Conservation (phyloP, 2,329 filamentous ascomycete species). For the Beauveria sp. region DNA sequence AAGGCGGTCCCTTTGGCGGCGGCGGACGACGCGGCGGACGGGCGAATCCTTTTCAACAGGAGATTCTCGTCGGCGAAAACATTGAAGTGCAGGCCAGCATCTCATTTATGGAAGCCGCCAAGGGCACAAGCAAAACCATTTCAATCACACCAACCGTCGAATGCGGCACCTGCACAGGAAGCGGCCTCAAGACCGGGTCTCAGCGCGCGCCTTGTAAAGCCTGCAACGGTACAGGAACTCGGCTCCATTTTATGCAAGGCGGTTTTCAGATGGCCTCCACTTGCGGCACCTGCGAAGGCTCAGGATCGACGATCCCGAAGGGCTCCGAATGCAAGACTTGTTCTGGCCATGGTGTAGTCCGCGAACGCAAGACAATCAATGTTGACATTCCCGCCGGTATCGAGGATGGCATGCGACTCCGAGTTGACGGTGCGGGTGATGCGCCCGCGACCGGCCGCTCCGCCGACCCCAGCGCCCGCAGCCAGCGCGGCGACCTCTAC, state of each 20-base stretch:
- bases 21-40: constrained; percentile 45
- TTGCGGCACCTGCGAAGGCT: constrained; percentile 73
- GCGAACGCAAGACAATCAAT: constrained; percentile 74
- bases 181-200: constrained; percentile 74
- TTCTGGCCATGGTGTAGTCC: constrained; percentile 72
- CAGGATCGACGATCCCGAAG: constrained; percentile 66
- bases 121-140: constrained; percentile 83
- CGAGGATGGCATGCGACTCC: constrained; percentile 90
- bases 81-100: constrained; percentile 93
- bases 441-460: constrained; percentile 68
- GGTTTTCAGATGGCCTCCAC: constrained; percentile 95
- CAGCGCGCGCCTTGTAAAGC: constrained; percentile 65
- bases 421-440: constrained; percentile 81
- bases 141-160: constrained; percentile 72
- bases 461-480: constrained; percentile 53
- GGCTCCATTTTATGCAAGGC: constrained; percentile 82
- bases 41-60: constrained; percentile 60
- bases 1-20: constrained; percentile 46
- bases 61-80: constrained; percentile 86
- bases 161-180: constrained; percentile 78
- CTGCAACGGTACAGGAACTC: constrained; percentile 80
- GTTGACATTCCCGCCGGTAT: constrained; percentile 93
- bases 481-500: constrained; percentile 80
- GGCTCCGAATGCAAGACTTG: constrained; percentile 78
- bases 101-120: constrained; percentile 92